phyloP scores from a whole-genome alignment of 345 rosid genomes.

The Litchi chinensis region DNA sequence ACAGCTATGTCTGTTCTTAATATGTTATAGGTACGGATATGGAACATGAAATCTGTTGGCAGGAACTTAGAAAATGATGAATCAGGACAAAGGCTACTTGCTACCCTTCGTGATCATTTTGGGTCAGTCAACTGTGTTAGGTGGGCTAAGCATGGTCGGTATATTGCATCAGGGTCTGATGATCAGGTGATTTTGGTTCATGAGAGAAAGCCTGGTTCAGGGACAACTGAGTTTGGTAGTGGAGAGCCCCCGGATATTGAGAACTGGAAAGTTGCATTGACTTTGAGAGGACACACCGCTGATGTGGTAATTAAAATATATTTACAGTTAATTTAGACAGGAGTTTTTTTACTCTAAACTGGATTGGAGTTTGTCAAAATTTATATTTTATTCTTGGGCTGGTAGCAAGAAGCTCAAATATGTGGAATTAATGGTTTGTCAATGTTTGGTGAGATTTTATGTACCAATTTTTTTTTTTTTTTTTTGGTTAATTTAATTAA shows the following conservation, averaged over 20 bases:
- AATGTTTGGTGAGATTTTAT: neutral
- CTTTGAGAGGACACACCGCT: constrained; percentile 96
- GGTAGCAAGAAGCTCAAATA: neutral
- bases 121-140: constrained; percentile 99
- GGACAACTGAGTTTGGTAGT: constrained; percentile 95
- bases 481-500: neutral
- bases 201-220: constrained; percentile 97
- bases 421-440: neutral
- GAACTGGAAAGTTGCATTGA: constrained; percentile 98
- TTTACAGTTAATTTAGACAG: neutral
- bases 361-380: neutral
- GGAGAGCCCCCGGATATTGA: constrained; percentile 98
- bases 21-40: constrained; percentile 76
- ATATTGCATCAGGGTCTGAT: constrained; percentile 94
- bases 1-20: neutral
- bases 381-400: neutral
- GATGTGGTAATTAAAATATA: constrained; percentile 84
- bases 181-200: constrained; percentile 92
- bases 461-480: neutral
- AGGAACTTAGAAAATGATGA: constrained; percentile 60
- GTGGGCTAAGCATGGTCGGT: constrained; percentile 97
- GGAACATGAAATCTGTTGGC: constrained; percentile 89
- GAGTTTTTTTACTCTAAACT: neutral
- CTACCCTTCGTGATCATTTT: constrained; percentile 96
- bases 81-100: constrained; percentile 76